A percentile compares a stretch with the other conserved stretches of the same genome.
Conservation (phyloP, 2,329 filamentous ascomycete species). For the Byssothecium circinans region DNA sequence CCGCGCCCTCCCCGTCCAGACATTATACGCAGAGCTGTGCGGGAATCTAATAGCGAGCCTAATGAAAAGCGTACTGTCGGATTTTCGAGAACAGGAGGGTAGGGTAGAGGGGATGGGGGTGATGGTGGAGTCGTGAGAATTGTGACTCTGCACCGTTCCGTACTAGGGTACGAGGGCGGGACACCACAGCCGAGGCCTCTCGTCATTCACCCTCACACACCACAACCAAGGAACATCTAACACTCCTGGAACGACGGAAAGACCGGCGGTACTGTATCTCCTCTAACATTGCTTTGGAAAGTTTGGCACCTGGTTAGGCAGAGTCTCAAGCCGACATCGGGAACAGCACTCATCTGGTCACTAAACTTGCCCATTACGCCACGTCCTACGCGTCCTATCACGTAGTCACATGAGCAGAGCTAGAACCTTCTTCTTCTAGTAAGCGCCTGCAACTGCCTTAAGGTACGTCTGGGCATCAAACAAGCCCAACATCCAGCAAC, state of each 20-base stretch:
- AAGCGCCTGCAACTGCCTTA: background rate
- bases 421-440: slow-evolving; percentile 29
- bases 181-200: slow-evolving; percentile 11
- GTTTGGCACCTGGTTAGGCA: no score
- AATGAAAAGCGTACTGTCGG: no score
- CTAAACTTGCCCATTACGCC: no score
- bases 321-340: no score
- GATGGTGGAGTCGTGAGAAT: slow-evolving; percentile 4
- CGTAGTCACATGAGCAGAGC: slow-evolving; percentile 35
- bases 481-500: no score
- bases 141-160: background rate
- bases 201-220: background rate
- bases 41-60: background rate
- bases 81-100: no score
- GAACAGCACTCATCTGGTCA: no score
- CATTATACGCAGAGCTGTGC: background rate
- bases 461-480: no score
- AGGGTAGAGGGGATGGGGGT: background rate
- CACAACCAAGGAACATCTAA: no score
- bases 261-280: no score
- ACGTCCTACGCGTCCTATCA: slow-evolving; percentile 9
- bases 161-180: slow-evolving; percentile 14
- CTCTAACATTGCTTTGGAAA: no score
- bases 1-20: slow-evolving; percentile 29
- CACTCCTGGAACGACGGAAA: no score